Conservation (phyloP, 352 stramenopile genomes). For the Pythium phragmitis region DNA sequence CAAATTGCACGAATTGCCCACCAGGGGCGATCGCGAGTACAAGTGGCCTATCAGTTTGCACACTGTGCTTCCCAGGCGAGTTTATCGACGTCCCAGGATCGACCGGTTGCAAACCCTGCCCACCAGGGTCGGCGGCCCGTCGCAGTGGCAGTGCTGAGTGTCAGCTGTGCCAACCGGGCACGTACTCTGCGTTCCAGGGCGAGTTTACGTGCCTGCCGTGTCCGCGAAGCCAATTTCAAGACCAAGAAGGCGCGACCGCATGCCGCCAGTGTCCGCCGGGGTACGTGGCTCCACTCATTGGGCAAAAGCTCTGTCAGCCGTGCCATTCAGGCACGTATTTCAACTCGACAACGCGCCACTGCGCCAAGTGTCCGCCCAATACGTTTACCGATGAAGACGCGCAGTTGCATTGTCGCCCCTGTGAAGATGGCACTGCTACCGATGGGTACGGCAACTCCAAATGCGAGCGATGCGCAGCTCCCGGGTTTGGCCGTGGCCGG, state of each 20-base stretch:
- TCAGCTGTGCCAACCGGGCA: conserved; percentile 28
- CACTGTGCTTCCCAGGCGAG: conserved; percentile 38
- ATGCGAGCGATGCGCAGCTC: conserved; percentile 20
- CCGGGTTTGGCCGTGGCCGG: conserved; percentile 7
- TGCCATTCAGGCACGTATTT: conserved; percentile 46
- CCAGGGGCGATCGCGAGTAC: conserved; percentile 32
- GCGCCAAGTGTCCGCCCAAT: conserved; percentile 34
- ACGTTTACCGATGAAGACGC: conserved; percentile 32
- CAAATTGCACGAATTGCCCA: conserved; percentile 31
- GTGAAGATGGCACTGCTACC: conserved; percentile 30
- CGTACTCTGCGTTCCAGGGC: conserved; percentile 33
- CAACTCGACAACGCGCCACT: conserved; percentile 28
- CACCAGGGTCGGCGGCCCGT: conserved; percentile 34
- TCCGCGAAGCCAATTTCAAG: conserved; percentile 41
- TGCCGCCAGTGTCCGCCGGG: conserved; percentile 44
- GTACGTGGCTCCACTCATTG: conserved; percentile 35
- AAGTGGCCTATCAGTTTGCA: conserved; percentile 35
- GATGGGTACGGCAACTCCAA: conserved; percentile 32
- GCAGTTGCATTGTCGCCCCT: conserved; percentile 33
- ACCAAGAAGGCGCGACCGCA: conserved; percentile 21
- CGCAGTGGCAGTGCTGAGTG: conserved; percentile 18
- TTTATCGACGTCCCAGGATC: conserved; percentile 32
- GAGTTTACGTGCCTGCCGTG: conserved; percentile 51
- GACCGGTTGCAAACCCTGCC: conserved; percentile 35
- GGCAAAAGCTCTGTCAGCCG: conserved; percentile 35